Conservation (phyloP, 495 filamentous ascomycete genomes). For the Annulohypoxylon stygium region DNA sequence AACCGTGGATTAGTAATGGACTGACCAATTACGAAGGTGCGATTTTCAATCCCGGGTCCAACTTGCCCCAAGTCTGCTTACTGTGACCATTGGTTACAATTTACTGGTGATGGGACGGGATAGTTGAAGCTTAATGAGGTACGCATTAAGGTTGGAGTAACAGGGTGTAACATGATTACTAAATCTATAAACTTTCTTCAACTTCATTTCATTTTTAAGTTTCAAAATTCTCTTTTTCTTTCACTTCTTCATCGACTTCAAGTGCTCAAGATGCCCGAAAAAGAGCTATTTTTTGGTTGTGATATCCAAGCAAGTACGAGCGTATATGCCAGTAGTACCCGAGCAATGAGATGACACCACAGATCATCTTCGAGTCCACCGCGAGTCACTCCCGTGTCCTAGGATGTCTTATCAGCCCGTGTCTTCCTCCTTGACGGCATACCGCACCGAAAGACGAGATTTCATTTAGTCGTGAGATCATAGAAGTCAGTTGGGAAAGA, state of each 20-base stretch:
- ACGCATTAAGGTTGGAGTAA: slow-evolving; percentile 2
- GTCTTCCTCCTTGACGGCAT: neutral
- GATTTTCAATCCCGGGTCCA: slow-evolving; percentile 29
- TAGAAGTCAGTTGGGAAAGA: neutral
- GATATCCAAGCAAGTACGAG: neutral
- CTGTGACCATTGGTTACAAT: neutral
- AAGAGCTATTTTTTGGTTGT: neutral
- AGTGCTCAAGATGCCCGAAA: neutral
- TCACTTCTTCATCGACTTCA: neutral
- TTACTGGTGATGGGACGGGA: neutral
- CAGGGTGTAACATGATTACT: slow-evolving; percentile 8
- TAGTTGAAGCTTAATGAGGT: neutral
- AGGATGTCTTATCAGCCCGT: neutral
- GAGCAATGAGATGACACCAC: neutral
- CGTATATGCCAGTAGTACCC: neutral
- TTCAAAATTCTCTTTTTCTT: neutral
- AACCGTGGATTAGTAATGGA: slow-evolving; percentile 31
- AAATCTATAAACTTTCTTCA: slow-evolving; percentile 11
- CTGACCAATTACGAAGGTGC: slow-evolving; percentile 35
- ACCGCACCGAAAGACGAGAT: neutral
- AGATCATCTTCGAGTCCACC: neutral
- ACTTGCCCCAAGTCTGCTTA: neutral
- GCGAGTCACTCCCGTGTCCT: neutral
- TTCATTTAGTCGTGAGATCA: neutral
- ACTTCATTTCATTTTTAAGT: neutral